Evolutionary conservation across 352 stramenopile species (phyloP).

Genomic region (Pythium angustatum): DNA sequence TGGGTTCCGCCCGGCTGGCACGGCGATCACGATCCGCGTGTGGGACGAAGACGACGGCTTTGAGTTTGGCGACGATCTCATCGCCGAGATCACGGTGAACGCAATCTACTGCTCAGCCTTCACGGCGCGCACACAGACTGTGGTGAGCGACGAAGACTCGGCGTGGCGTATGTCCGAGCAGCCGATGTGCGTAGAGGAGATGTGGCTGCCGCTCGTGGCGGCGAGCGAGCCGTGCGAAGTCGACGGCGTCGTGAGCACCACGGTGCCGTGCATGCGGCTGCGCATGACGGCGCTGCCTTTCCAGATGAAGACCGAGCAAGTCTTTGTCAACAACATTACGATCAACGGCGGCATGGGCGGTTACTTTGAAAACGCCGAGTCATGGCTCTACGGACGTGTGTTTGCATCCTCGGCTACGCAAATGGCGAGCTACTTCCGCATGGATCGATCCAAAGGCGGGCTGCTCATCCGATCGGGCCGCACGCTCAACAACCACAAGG

Average conservation of each 20-base stretch:
- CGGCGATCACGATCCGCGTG: constrained; percentile 64
- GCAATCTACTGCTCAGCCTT: constrained; percentile 85
- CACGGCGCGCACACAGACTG: constrained; percentile 44
- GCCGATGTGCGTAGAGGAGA: constrained; percentile 73
- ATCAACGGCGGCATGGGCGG: constrained; percentile 75
- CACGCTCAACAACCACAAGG: constrained; percentile 76
- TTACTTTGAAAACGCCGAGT: constrained; percentile 60
- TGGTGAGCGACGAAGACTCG: constrained; percentile 56
- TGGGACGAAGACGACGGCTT: constrained; percentile 84
- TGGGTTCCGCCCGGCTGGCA: constrained; percentile 81
- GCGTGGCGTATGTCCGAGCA: constrained; percentile 64
- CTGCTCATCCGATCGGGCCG: constrained; percentile 67
- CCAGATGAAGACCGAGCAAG: constrained; percentile 65
- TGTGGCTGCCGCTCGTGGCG: constrained; percentile 62
- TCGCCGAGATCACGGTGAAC: constrained; percentile 66
- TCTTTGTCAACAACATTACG: constrained; percentile 47
- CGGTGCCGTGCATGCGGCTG: constrained; percentile 65
- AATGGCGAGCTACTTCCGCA: constrained; percentile 80
- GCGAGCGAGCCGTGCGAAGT: constrained; percentile 33
- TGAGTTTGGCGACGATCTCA: constrained; percentile 87
- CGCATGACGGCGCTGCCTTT: constrained; percentile 76
- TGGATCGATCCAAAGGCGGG: constrained; percentile 61
- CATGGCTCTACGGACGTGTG: constrained; percentile 64
- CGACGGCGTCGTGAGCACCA: constrained; percentile 23
- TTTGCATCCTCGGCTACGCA: constrained; percentile 67